Percentiles rank a stretch among this genome's conserved stretches.
Conservation (phyloP, 2,329 filamentous ascomycete species). For the Elsinoe fawcettii region DNA sequence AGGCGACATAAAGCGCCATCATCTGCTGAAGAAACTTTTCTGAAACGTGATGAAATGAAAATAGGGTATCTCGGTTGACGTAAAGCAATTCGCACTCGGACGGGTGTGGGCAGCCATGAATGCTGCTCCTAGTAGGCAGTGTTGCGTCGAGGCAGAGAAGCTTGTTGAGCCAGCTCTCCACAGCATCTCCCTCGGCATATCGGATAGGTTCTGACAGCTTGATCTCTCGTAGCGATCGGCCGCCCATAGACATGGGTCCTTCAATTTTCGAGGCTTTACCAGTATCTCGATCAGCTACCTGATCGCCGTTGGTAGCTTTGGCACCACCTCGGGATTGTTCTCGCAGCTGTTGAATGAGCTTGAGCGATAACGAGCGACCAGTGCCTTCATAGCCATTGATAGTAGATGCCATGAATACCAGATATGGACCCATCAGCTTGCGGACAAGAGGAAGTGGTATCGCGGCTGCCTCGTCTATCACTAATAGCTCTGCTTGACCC, state of each 20-base stretch:
- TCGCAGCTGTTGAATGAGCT: conserved; percentile 92
- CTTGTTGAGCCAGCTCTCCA: conserved; percentile 94
- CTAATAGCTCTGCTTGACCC: conserved; percentile 87
- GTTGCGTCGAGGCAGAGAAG: conserved; percentile 91
- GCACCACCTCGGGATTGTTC: conserved; percentile 72
- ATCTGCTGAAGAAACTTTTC: conserved; percentile 97
- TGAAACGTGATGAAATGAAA: conserved; percentile 94
- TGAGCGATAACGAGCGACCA: conserved; percentile 85
- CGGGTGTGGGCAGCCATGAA: conserved; percentile 79
- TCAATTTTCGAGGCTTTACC: conserved; percentile 61
- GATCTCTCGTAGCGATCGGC: conserved; percentile 80
- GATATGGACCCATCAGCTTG: conserved; percentile 91
- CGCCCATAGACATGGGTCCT: conserved; percentile 52
- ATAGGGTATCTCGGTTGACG: conserved; percentile 94
- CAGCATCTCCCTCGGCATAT: conserved; percentile 81
- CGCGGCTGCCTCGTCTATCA: conserved; percentile 95
- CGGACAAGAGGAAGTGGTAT: conserved; percentile 87
- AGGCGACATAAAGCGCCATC: conserved; percentile 94
- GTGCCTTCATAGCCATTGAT: conserved; percentile 99
- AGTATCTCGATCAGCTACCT: conserved; percentile 70
- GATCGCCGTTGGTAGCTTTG: conserved; percentile 49
- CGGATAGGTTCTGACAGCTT: conserved; percentile 89
- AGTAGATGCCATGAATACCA: conserved; percentile 98
- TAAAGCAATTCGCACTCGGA: conserved; percentile 84
- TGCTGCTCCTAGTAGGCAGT: conserved; percentile 67